Evolutionary conservation across 208 protist genomes (phyloP), one percentile per base, ranked within the genome.

Genomic region (Dictyostelium gargantuum): DNA sequence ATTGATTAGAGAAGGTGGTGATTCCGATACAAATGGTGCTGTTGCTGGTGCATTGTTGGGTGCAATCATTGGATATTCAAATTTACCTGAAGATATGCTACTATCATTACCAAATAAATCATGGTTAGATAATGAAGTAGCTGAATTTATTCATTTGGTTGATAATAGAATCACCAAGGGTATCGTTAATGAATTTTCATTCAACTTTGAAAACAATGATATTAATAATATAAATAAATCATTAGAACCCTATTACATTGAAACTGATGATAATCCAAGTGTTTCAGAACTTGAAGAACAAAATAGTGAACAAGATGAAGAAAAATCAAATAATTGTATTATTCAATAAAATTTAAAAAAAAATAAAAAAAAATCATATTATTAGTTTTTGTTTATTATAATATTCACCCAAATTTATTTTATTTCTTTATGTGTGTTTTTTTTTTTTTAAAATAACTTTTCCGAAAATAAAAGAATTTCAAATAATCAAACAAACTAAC

Each of bases 1-100:
- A 13, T 54, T 96, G 46, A 72, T 94, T 32, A 58, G 68, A n/a
- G 91, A 96, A 50, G 95, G 84, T 40, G 95, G 95, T 13, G 95
- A 96, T 75, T 80, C 95, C 10, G 94, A 96, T 73, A 96, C 95
- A 5, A 95, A 95, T 61, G 94, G 72, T 13, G 85, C 94, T 0
- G 86, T 95, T 38, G 46, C 50, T 23, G 94, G 94, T 26, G 86
- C 94, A 17, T 35, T 95, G 6, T 38, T 94, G 52, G 94, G 94
- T 21, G n/a, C 23, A 8, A 44, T 46, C 0, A 76, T 94, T 42
- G 94, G 94, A 2, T 95, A 94, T 54, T 46, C 35, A 26, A 42
- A 81, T 21, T 21, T 95, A 68, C 92, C 93, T 35, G 10, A 40
- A 42, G 81, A 95, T 26, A 94, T 82, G 94, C 38, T 95, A 21